Base-by-base conservation (phyloP, 1,284 basidiomycete species). In the Rhodotorula mucilaginosa region DNA sequence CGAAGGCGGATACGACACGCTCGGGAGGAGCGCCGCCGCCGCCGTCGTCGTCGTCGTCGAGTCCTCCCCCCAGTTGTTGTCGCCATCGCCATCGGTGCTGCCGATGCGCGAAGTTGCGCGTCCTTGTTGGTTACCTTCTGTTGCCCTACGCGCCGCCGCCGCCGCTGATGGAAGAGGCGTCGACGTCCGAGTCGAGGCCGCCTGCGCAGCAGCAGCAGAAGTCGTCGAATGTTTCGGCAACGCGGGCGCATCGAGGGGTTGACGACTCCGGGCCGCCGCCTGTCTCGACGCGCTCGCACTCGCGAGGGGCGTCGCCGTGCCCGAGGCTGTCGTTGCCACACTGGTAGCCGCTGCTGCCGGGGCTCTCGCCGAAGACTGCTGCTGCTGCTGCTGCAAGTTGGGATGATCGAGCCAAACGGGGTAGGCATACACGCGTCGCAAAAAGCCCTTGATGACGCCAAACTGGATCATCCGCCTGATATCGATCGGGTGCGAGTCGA, bases 371-470 rank as follows among this genome's bases (percentile, higher is more conserved):
- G 12, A n/a, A 16, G 54, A 31, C 29, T n/a, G 54, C 34, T 34
- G 34, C 29, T n/a, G 54, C 34, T 34, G 34, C 34, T 31, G 60
- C 29, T 10, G 46, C 23, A 31, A 26, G 56, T 59, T 44, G 2
- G 77, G 76, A 59, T 79, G 78, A 47, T 77, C 78, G 44, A 79
- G 71, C 78, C 78, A 79, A 52, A 97, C 84, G 0, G 97, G 97
- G 86, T 91, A 99, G 23, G 94, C 88, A 80, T 97, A 93, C 0
- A 98, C 89, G 52, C 97, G 85, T 12, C 92, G 88, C 19, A 99
- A 84, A 79, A 98, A 99, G 0, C 94, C 95, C 83, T 99, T 99
- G 82, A 99, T 97, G n/a, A 97, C 90, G 19, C 96, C 97, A 79
- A 99, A 99, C 74, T 91, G 93, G n/a, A 94, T 89, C 81, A 99